These are phyloP conservation scores for Neoascochyta sp. DNA, from an alignment of 2,329 filamentous ascomycete genomes.

Conservation along the genomic window DNA sequence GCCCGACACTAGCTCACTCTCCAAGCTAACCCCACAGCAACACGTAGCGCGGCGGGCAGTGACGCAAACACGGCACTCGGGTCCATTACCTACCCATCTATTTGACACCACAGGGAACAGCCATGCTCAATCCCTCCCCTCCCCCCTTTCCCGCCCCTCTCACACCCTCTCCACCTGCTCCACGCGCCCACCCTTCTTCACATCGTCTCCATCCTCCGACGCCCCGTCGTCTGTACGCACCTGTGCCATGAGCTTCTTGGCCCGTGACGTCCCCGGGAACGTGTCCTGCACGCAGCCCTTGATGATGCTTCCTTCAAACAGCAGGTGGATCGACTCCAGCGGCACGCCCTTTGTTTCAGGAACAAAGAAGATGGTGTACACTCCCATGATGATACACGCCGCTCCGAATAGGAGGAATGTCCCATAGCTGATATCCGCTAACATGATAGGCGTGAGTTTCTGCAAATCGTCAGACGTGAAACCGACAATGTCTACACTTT, in stretches of 20 bases:
- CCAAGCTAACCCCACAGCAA: too few relatives aligned
- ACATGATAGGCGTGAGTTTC: slow-evolving; percentile 43
- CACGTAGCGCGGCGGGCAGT: too few relatives aligned
- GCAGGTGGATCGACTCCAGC: slow-evolving; percentile 41
- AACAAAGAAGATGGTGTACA: slow-evolving; percentile 43
- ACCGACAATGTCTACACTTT: slow-evolving; percentile 39
- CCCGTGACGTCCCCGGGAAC: slow-evolving; percentile 35
- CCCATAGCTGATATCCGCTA: slow-evolving; percentile 43
- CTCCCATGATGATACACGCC: slow-evolving; percentile 42
- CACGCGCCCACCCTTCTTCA: slow-evolving; percentile 21
- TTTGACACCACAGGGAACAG: too few relatives aligned
- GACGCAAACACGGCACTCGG: too few relatives aligned
- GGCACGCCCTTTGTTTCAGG: slow-evolving; percentile 46
- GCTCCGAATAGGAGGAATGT: slow-evolving; percentile 44
- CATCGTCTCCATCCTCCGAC: slow-evolving; percentile 17
- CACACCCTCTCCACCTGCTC: slow-evolving; percentile 30
- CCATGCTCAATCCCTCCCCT: too few relatives aligned
- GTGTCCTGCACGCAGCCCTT: slow-evolving; percentile 40
- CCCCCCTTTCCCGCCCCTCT: neutral
- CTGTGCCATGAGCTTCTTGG: slow-evolving; percentile 35
- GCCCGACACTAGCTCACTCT: too few relatives aligned
- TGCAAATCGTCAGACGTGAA: slow-evolving; percentile 3
- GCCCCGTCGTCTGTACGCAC: slow-evolving; percentile 28
- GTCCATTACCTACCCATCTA: too few relatives aligned
- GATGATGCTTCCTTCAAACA: slow-evolving; percentile 44